A percentile compares a stretch with the other conserved stretches of the same genome.
phyloP scores from a whole-genome alignment of 78 protist species.

The slime mould (Dictyostelium discoideum) region DNA sequence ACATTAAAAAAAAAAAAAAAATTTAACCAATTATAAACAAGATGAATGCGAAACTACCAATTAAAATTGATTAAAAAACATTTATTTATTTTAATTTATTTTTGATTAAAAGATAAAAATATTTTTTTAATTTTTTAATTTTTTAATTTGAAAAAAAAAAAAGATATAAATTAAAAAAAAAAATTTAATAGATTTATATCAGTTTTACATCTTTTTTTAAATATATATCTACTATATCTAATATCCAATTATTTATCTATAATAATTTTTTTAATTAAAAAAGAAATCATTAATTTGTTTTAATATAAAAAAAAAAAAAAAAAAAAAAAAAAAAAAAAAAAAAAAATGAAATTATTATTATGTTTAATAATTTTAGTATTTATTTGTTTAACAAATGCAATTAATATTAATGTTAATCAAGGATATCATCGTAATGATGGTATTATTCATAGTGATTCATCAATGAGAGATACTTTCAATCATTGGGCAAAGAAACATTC shows the following conservation, averaged over 20 bases:
- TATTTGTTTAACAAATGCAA: neutral
- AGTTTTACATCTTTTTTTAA: neutral
- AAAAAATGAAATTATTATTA: constrained; percentile 5
- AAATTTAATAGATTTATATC: neutral
- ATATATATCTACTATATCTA: neutral
- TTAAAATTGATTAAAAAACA: neutral
- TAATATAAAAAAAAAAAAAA: too few species aligned
- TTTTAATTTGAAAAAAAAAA: neutral
- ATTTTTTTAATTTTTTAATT: neutral
- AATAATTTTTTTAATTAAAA: neutral
- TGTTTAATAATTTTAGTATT: neutral
- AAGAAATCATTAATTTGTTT: neutral
- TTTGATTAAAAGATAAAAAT: neutral
- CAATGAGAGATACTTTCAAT: constrained; percentile 7
- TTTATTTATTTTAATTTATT: neutral
- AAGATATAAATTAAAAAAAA: neutral
- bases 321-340: neutral
- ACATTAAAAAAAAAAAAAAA: too few species aligned
- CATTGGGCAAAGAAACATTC: constrained; percentile 42
- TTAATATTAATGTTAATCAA: constrained; percentile 1
- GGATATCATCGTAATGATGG: neutral
- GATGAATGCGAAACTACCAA: neutral
- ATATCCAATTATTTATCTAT: neutral
- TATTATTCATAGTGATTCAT: neutral
- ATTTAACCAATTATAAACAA: neutral